Evolutionary conservation across 2,329 filamentous ascomycete genomes (phyloP), one percentile per base, ranked within the genome.

Genomic region (Pezicula carpinea): DNA sequence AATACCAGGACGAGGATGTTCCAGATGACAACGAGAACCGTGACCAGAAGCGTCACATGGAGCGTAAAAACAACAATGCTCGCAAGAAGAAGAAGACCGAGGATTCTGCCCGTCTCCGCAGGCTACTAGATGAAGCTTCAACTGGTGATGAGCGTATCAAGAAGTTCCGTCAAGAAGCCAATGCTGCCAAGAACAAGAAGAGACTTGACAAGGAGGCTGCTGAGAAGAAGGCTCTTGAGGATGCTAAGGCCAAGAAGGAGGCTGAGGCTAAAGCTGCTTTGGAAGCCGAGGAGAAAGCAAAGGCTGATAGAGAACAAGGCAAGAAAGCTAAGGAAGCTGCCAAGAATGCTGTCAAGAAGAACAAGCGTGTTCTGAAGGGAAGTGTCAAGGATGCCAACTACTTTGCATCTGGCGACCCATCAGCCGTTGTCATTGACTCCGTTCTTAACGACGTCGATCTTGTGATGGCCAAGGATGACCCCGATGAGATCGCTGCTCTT

Each of bases 81-180:
- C 89, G 93, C 68, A 95, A 93, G 74, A 99, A 99, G 90, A 95
- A 91, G 81, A 99, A 99, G 91, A 89, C 85, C 21, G 93, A 99
- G 76, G 95, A 99, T 72, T 95, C 87, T 60, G 79, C 87, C 43
- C 91, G 95, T 62, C 81, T 99, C 51, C 84, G 93, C 64, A 86
- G 91, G 70, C 70, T 96, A 47, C 84, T 99, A 21, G 93, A 99
- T 65, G 89, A 96, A 55, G 84, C 80, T 57, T 82, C 92, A 15
- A 83, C 85, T 26, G 77, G 80, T 36, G 93, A 99, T 64, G 91
- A 95, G 76, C 89, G 93, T 57, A 96, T 97, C 77, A 96, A 96
- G 85, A 85, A 84, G 60, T 99, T 99, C 87, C 82, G 87, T 59
- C 85, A 97, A 73, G 83, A 89, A 63, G 90, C 90, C 66, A 90